These are phyloP conservation scores for Aspergillus avenaceus DNA, from an alignment of 495 filamentous ascomycete species.

Conservation along the genomic window DNA sequence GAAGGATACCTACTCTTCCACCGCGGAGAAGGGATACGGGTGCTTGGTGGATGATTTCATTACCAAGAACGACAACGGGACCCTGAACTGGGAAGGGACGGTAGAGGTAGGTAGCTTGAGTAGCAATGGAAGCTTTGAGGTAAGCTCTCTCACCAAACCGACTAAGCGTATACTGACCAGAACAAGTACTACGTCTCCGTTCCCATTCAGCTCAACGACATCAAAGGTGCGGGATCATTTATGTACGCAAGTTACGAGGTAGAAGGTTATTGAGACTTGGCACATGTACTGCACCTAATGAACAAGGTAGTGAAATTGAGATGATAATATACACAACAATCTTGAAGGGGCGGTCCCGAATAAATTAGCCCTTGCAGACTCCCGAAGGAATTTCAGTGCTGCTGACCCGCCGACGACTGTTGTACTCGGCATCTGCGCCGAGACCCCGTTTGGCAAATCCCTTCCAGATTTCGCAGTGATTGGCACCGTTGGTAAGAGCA, in stretches of 20 bases:
- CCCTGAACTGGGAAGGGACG: constrained; percentile 14
- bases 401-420: neutral
- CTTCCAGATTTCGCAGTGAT: constrained; percentile 49
- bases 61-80: constrained; percentile 6
- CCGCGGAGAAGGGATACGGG: constrained; percentile 1
- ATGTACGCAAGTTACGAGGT: constrained; percentile 16
- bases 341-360: too few species aligned
- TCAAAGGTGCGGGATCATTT: constrained; percentile 14
- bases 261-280: neutral
- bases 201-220: constrained; percentile 10
- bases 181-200: constrained; percentile 15
- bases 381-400: neutral
- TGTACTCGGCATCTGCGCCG: constrained; percentile 15
- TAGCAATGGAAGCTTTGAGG: constrained; percentile 14
- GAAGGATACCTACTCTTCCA: neutral
- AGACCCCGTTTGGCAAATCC: constrained; percentile 51
- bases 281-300: too few species aligned
- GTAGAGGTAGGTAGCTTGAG: constrained; percentile 15
- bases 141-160: constrained; percentile 1
- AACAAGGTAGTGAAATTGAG: too few species aligned
- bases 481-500: constrained; percentile 46
- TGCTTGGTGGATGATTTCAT: constrained; percentile 2
- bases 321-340: too few species aligned
- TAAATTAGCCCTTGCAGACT: constrained; percentile 1
- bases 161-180: neutral